Percentiles rank a stretch among this genome's conserved stretches.
Conservation (phyloP, 2,329 filamentous ascomycete genomes). For the Ascochyta clinopodiicola region DNA sequence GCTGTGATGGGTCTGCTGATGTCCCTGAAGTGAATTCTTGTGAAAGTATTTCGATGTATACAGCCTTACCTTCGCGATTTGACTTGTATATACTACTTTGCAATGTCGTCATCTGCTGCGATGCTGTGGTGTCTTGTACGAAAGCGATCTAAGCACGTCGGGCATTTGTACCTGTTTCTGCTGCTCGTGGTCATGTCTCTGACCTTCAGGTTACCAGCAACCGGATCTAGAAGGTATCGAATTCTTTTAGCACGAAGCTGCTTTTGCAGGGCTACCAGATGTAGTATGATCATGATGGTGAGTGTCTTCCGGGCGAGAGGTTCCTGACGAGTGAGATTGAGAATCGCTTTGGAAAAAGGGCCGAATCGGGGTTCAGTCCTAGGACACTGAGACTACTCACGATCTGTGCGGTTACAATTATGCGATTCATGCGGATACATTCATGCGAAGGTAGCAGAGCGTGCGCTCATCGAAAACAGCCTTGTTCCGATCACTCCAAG, state of each 20-base stretch:
- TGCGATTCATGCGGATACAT: neutral
- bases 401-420: neutral
- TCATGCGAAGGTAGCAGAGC: neutral
- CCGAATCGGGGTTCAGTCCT: neutral
- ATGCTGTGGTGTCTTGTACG: constrained; percentile 7
- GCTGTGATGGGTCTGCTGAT: neutral
- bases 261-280: neutral
- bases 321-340: neutral
- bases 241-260: neutral
- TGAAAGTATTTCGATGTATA: neutral
- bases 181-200: constrained; percentile 17
- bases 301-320: neutral
- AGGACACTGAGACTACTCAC: neutral
- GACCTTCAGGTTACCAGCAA: neutral
- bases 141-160: neutral
- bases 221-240: constrained; percentile 5
- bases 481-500: neutral
- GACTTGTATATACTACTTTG: neutral
- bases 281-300: neutral
- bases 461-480: neutral
- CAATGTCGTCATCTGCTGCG: neutral
- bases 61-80: neutral
- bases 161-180: constrained; percentile 10
- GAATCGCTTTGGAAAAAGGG: neutral
- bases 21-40: neutral